Base-by-base conservation (phyloP, 371 early-diverging fungal species). In the Saksenaea oblongispora region DNA sequence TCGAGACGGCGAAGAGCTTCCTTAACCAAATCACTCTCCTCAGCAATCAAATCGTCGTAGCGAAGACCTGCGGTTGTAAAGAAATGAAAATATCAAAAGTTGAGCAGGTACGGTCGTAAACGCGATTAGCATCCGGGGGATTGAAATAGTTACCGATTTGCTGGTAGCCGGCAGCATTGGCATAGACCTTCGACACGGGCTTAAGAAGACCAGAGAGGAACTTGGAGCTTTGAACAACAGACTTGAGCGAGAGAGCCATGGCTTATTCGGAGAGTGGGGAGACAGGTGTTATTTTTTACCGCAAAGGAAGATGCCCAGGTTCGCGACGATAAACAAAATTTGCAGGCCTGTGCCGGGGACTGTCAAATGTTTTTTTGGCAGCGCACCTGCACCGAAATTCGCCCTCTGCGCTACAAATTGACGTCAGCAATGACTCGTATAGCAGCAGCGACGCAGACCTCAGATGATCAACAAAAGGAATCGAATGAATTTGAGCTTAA, bases 21-120 rank as follows among this genome's bases (percentile, higher is more conserved):
- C 72, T 89, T 84, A 47, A 93, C 91, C 39, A 93, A 72, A 22
- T 86, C 88, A 57, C 82, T 89, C 75, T 98, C 97, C 62, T 95
- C 95, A 54, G 88, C 85, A 76, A 96, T 78, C 62, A 97, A 75
- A 76, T 98, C 98, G 83, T 98, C 98, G 70, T 91, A 93, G 51
- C 87, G 83, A 58, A 97, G 85, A 71, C 98, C 98, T 93, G 64
- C 22, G 3, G 58, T 37, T 53, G 17, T 18, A 35, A 27, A 34
- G 36, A n/a, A 14, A 34, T 17, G 15, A 14, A 35, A 42, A 34
- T 18, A 13, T 10, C 51, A 53, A 24, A 17, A 11, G 10, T 37
- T 34, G 15, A 34, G 13, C 2, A 15, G 11, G 34, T 18, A 11
- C 31, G 13, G 53, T 71, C 71, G 36, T 31, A 35, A 67, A 90